Conservation (phyloP, 495 filamentous ascomycete species). For the Tricharina praecox region DNA sequence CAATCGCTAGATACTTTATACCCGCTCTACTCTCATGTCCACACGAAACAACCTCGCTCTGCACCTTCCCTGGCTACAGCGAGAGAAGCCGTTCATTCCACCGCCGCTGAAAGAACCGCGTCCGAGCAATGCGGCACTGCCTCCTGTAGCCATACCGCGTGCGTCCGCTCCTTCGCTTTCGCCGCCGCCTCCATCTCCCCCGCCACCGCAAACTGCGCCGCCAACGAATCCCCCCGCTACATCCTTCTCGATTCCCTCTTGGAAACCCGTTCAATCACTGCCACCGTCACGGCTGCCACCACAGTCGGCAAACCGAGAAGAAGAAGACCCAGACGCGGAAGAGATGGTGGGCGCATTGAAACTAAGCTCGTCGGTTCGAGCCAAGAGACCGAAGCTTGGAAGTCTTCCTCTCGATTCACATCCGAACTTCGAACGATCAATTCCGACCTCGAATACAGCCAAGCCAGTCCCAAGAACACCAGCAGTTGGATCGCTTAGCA, state of each 20-base stretch:
- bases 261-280: too few relatives aligned
- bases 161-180: not conserved
- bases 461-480: not conserved
- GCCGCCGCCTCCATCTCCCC: not conserved
- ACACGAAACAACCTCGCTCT: conserved; percentile 24
- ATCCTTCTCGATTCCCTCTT: too few relatives aligned
- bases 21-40: conserved; percentile 5
- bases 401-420: conserved; percentile 13
- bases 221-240: not conserved
- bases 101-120: conserved; percentile 7
- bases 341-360: conserved; percentile 4
- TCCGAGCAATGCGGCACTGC: conserved; percentile 8
- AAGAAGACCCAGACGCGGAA: not conserved
- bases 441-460: conserved; percentile 6
- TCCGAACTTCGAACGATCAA: conserved; percentile 9
- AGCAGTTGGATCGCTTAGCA: not conserved
- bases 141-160: conserved; percentile 6
- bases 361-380: not conserved
- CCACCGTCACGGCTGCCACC: too few relatives aligned
- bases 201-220: too few relatives aligned
- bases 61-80: conserved; percentile 22
- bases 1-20: too few relatives aligned
- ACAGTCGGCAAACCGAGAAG: not conserved
- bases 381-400: not conserved
- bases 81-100: conserved; percentile 19